These are phyloP conservation scores for Alternaria panax DNA, from an alignment of 2,329 filamentous ascomycete genomes.

Conservation along the genomic window DNA sequence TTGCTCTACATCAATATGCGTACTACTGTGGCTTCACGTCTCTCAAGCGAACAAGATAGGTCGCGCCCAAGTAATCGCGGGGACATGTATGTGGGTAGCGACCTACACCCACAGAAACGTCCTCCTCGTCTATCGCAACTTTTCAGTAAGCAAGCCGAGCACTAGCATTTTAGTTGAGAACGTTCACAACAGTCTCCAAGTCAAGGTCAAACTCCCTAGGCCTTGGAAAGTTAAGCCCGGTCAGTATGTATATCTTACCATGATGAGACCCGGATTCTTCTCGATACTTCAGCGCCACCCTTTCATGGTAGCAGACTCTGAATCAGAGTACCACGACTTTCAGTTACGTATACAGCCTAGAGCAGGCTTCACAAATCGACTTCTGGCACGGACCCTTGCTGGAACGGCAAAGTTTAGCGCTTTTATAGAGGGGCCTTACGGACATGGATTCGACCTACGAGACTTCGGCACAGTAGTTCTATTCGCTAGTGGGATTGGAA, in stretches of 20 bases:
- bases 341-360: slow-evolving; percentile 17
- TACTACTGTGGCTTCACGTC: slow-evolving; percentile 20
- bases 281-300: slow-evolving; percentile 22
- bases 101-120: slow-evolving; percentile 15
- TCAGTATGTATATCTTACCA: slow-evolving; percentile 28
- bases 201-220: slow-evolving; percentile 15
- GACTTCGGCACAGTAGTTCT: slow-evolving; percentile 24
- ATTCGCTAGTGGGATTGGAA: slow-evolving; percentile 26
- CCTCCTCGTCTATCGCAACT: slow-evolving; percentile 21
- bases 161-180: slow-evolving; percentile 17
- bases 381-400: not conserved
- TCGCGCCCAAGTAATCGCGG: slow-evolving; percentile 7
- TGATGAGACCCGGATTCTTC: slow-evolving; percentile 11
- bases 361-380: slow-evolving; percentile 18
- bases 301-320: slow-evolving; percentile 16
- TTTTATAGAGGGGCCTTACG: slow-evolving; percentile 22
- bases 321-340: slow-evolving; percentile 7
- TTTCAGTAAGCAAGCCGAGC: slow-evolving; percentile 15
- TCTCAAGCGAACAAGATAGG: slow-evolving; percentile 2
- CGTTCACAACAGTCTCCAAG: slow-evolving; percentile 12
- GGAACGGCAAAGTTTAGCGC: slow-evolving; percentile 3
- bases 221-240: slow-evolving; percentile 21
- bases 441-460: slow-evolving; percentile 14
- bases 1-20: slow-evolving; percentile 16
- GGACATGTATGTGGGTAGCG: slow-evolving; percentile 11